Base-by-base conservation (phyloP, 2,329 filamentous ascomycete genomes). In the Venturia asperata region DNA sequence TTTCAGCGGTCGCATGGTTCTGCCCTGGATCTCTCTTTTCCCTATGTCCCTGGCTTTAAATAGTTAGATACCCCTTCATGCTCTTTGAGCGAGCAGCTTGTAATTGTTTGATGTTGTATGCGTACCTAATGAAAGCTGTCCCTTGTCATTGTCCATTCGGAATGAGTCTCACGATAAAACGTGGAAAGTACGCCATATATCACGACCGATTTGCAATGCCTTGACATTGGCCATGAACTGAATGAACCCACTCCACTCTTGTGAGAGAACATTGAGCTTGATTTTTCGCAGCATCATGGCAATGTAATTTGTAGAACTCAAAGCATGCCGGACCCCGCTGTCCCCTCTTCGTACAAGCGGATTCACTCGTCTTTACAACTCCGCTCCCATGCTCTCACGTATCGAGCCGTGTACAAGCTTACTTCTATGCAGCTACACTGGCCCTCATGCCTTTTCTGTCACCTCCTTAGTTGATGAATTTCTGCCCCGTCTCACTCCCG, bases 41-140 rank as follows among this genome's bases (percentile, higher is more conserved):
- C 52, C 52, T 37, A 37, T 58, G 52, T 37, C 11, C 30, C 52
- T 58, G 37, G 15, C 52, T 58, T 58, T 2, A 13, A 21, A 34
- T 37, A 56, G 52, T 27, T 56, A 58, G 52, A 58, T 58, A 58
- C 52, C 52, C 49, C 52, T 58, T 37, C 21, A 37, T 58, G 52
- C 52, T 58, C 30, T 58, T 37, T n/a, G 52, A 58, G 27, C 15
- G 52, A 58, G 52, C 52, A 37, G 30, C 19, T 27, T 58, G 52
- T 58, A 58, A n/a, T n/a, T n/a, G n/a, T n/a, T n/a, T n/a, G n/a
- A n/a, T n/a, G n/a, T n/a, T n/a, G n/a, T n/a, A n/a, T n/a, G n/a
- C n/a, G n/a, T n/a, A n/a, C n/a, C n/a, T 42, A 42, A 61, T 61
- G 58, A 13, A 42, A 61, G 21, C 11, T 21, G 41, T 43, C n/a